Evolutionary conservation across 495 filamentous ascomycete species (phyloP).

Genomic region (Daldinia childiae): DNA sequence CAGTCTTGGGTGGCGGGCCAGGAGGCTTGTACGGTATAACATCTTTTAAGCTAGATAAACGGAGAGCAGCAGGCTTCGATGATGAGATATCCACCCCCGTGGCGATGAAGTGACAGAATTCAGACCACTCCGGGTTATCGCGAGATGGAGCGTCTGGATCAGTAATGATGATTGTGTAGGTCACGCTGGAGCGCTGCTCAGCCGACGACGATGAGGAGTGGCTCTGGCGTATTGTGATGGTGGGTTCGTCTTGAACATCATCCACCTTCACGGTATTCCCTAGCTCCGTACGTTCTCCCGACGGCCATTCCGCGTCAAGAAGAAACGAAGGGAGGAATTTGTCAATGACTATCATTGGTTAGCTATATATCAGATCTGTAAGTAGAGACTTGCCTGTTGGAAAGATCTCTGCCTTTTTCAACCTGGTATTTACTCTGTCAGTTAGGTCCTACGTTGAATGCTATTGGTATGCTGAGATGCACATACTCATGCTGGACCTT

Average conservation of each 20-base stretch:
- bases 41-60: slow-evolving; percentile 49
- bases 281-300: slow-evolving; percentile 56
- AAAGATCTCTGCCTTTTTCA: slow-evolving; percentile 69
- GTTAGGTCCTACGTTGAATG: background rate
- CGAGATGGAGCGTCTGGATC: slow-evolving; percentile 77
- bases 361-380: background rate
- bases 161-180: slow-evolving; percentile 63
- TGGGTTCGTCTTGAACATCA: slow-evolving; percentile 60
- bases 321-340: slow-evolving; percentile 67
- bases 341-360: slow-evolving; percentile 62
- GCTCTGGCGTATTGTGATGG: slow-evolving; percentile 50
- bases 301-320: slow-evolving; percentile 62
- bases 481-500: slow-evolving; percentile 34
- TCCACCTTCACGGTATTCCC: slow-evolving; percentile 70
- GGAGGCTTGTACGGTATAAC: slow-evolving; percentile 69
- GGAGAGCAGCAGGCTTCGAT: slow-evolving; percentile 28
- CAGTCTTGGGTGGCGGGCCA: slow-evolving; percentile 69
- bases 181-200: slow-evolving; percentile 2
- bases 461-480: background rate
- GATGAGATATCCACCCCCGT: slow-evolving; percentile 45
- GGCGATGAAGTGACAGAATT: slow-evolving; percentile 78
- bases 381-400: slow-evolving; percentile 56
- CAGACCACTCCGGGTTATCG: slow-evolving; percentile 70
- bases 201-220: slow-evolving; percentile 10
- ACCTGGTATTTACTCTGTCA: slow-evolving; percentile 47